These are phyloP conservation scores for Ophiocordyceps sinensis DNA, from an alignment of 2,329 filamentous ascomycete species.

Conservation along the genomic window DNA sequence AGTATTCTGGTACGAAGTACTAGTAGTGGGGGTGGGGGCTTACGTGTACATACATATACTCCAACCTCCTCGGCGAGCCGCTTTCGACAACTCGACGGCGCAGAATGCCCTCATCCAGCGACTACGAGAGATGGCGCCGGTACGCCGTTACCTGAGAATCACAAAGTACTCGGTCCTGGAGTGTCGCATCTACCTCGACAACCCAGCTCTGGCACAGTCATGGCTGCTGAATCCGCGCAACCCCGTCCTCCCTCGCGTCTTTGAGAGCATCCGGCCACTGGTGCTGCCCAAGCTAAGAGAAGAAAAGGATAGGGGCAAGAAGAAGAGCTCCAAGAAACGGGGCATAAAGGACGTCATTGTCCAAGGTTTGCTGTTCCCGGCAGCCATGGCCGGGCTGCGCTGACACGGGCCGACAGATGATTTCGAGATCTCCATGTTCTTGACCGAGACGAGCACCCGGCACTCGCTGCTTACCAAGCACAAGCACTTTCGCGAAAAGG, in stretches of 20 bases:
- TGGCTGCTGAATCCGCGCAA: slow-evolving; percentile 72
- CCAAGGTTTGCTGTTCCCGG: slow-evolving; percentile 40
- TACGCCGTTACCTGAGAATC: slow-evolving; percentile 80
- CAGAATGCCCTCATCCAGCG: neutral
- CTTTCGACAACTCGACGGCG: neutral
- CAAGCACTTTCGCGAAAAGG: slow-evolving; percentile 56
- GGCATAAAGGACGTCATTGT: slow-evolving; percentile 77
- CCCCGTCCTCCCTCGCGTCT: slow-evolving; percentile 66
- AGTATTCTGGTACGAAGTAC: too few relatives aligned
- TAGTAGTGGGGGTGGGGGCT: too few relatives aligned
- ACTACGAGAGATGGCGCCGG: slow-evolving; percentile 54
- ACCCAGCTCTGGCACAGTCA: slow-evolving; percentile 64
- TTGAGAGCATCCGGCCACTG: slow-evolving; percentile 69
- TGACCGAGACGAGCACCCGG: slow-evolving; percentile 71
- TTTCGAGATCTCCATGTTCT: slow-evolving; percentile 88
- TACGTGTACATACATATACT: too few relatives aligned
- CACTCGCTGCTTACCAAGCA: slow-evolving; percentile 79
- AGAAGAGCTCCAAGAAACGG: slow-evolving; percentile 57
- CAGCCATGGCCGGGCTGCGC: neutral
- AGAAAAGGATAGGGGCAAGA: slow-evolving; percentile 50
- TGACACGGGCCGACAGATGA: slow-evolving; percentile 47
- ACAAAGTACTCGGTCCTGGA: slow-evolving; percentile 92
- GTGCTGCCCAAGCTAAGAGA: slow-evolving; percentile 86
- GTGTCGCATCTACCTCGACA: slow-evolving; percentile 89
- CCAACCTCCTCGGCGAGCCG: too few relatives aligned